Evolutionary conservation across 257 asterid species (phyloP), one percentile per base, ranked within the genome.

Genomic region (Solanum chmielewskii): DNA sequence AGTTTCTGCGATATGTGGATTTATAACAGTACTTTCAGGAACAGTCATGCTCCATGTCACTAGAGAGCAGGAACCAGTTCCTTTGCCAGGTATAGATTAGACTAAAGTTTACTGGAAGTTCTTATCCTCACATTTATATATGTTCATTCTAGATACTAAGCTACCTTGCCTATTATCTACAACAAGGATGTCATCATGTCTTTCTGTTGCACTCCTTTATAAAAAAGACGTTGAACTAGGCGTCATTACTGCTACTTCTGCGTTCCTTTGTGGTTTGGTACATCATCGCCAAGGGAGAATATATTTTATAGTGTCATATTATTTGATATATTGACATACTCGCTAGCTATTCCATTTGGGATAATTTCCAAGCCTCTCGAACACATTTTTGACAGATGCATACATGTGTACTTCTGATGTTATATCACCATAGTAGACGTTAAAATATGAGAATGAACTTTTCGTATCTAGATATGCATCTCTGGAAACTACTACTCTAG

Each of bases 41-140:
- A 93, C 98, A 66, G 89, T 93, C 95, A 93, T 94, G 86, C 91
- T 94, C 91, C 96, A 93, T 88, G 71, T 88, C 83, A 93, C 95
- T n/a, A 91, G 95, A 88, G 95, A 93, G 64, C 93, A 91, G 2
- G 95, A 91, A 64, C 89, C 91, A 59, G 89, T 76, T 73, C 85
- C 90, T 39, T 42, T 90, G 85, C 29, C 89, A 89, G 96, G 96
- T 93, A 89, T 47, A 27, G 60, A 27, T 45, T 27, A 44, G 23
- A 45, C 84, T 45, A 78, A 78, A 78, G n/a, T 78, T 78, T 27
- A 16, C 84, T 78, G 37, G 84, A 78, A 27, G 84, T 23, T 78
- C 35, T 16, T 9, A 78, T 10, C 68, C 20, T 47, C 29, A 0
- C 68, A 80, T 78, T 47, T 20, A 80, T 47, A 9, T 47, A 47